Base-by-base conservation (phyloP, 495 filamentous ascomycete genomes). In the Glonium stellatum region DNA sequence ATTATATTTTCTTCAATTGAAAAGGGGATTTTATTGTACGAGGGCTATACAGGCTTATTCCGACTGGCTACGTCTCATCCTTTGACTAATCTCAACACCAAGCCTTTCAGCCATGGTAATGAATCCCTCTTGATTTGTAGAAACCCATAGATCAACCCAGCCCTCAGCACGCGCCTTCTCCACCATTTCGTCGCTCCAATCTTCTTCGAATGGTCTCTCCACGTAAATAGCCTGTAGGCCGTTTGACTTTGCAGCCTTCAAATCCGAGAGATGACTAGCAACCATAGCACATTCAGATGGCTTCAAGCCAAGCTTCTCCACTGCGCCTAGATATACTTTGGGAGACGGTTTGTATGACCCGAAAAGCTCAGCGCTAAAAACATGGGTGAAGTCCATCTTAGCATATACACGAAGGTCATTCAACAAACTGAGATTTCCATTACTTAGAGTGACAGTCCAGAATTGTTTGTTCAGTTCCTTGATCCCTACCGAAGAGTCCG, bases 291-390 rank as follows among this genome's bases (percentile, higher is more conserved):
- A 87, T 62, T 92, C 78, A 18, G 60, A 61, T 0, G 82, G 79
- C 60, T 80, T 67, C 46, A 85, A 54, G 0, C 80, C 83, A 47
- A 91, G 71, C 46, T 73, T 72, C 46, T 74, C 65, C 13, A 79
- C 87, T 1, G 87, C 88, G 0, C 87, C 88, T 0, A 76, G 71
- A 69, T 91, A 92, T 5, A 87, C 84, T 42, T 71, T 73, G 15
- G 84, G 79, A 61, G 81, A 79, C 6, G 89, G 89, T 70, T 93
- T 95, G 68, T 92, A 92, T 6, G 83, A 84, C n/a, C 77, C 74
- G 66, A 90, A 92, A 60, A 86, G 76, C 71, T 86, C 88, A 1
- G 83, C 80, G 19, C 82, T 86, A 49, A 81, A 73, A 55, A 92
- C 66, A 52, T 77, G 75, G 35, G 76, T 76, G 64, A 88, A 92